Percentiles rank a stretch among this genome's conserved stretches.
These are phyloP conservation scores for Metschnikowia amazonensis DNA, from an alignment of 805 yeast genomes.

Conservation along the genomic window DNA sequence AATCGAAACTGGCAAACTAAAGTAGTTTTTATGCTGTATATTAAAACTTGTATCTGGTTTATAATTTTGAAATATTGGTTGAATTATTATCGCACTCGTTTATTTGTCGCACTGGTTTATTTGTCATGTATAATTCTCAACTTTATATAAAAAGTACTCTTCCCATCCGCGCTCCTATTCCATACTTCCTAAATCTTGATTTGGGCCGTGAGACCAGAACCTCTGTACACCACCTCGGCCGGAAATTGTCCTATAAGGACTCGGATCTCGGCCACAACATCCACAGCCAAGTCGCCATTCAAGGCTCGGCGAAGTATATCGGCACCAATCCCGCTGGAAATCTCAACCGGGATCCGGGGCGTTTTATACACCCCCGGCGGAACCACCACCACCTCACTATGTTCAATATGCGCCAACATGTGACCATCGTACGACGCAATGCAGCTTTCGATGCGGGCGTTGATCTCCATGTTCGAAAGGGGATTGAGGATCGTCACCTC, in stretches of 20 bases:
- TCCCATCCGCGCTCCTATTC: no score
- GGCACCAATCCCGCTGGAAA: constrained; percentile 44
- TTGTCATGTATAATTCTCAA: no score
- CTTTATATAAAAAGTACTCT: no score
- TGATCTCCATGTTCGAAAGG: constrained; percentile 41
- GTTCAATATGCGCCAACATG: constrained; percentile 43
- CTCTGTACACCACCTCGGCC: constrained; percentile 43
- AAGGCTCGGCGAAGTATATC: constrained; percentile 49
- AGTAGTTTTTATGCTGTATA: no score
- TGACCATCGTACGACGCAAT: constrained; percentile 47
- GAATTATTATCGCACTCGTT: no score
- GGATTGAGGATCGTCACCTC: constrained; percentile 57
- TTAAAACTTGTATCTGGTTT: no score
- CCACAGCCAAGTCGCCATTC: constrained; percentile 47
- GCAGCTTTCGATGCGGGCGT: constrained; percentile 42
- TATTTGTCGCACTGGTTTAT: no score
- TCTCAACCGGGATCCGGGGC: constrained; percentile 47
- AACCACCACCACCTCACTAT: constrained; percentile 38
- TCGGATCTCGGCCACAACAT: constrained; percentile 42
- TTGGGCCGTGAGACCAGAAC: constrained; percentile 41
- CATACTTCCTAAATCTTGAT: constrained; percentile 26
- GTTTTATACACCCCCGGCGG: constrained; percentile 53
- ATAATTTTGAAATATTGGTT: no score
- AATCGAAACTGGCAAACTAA: no score
- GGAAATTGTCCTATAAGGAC: constrained; percentile 38